Evolutionary conservation across 2,329 filamentous ascomycete genomes (phyloP).

Genomic region (Aspergillus thermomutatus): DNA sequence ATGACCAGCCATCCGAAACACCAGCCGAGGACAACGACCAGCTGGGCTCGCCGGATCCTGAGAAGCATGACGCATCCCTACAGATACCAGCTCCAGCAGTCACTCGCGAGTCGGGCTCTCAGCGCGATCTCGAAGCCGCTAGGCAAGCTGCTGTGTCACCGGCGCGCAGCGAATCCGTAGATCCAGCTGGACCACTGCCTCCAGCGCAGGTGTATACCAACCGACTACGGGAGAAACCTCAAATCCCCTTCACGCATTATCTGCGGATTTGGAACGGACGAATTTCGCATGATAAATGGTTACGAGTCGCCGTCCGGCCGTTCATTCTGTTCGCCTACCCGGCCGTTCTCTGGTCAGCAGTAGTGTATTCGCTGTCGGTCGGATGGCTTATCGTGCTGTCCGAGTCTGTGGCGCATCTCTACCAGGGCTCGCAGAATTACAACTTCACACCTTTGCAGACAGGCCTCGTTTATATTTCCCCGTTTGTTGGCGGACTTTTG

Average conservation of each 20-base stretch:
- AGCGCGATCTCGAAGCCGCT: constrained; percentile 30
- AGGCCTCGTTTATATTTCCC: constrained; percentile 83
- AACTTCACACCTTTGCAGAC: constrained; percentile 77
- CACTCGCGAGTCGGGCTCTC: background rate
- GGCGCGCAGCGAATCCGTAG: constrained; percentile 31
- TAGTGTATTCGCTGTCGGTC: constrained; percentile 81
- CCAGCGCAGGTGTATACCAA: constrained; percentile 61
- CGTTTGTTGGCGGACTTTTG: constrained; percentile 82
- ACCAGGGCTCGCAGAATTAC: constrained; percentile 66
- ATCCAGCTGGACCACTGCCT: constrained; percentile 23
- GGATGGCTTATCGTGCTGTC: constrained; percentile 96
- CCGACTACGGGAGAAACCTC: constrained; percentile 62
- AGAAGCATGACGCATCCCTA: constrained; percentile 14
- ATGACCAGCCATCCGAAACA: background rate
- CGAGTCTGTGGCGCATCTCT: constrained; percentile 79
- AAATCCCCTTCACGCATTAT: constrained; percentile 69
- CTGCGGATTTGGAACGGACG: constrained; percentile 76
- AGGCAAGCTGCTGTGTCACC: constrained; percentile 21
- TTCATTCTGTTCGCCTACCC: constrained; percentile 88
- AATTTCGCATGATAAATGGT: constrained; percentile 73
- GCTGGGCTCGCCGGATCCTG: constrained; percentile 6
- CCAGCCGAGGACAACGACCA: background rate
- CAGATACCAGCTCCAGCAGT: constrained; percentile 9
- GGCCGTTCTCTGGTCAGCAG: constrained; percentile 79
- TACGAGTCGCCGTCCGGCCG: constrained; percentile 71